Evolutionary conservation across 345 rosid genomes (phyloP), one percentile per base, ranked within the genome.

Genomic region (Diplotaxis tenuifolia): DNA sequence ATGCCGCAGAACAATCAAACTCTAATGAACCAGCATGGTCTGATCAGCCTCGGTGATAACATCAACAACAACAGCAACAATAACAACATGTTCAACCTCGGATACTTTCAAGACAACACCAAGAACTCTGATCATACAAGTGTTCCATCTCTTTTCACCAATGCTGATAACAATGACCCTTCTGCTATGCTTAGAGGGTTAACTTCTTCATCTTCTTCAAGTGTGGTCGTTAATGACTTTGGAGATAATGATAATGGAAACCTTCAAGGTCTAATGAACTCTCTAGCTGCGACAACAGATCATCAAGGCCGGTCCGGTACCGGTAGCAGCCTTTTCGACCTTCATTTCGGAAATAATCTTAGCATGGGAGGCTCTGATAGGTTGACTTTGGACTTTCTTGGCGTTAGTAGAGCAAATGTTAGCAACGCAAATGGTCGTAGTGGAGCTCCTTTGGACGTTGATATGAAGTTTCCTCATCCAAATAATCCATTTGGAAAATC

Each of bases 351-450:
- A 3, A 56, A 32, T 57, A 67, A 57, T 47, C 25, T 68, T 62
- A 72, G 32, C 57, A 68, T 68, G 67, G 80, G 72, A 52, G 69
- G 73, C 32, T 66, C 92, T 16, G 87, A 87, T 65, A 81, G 88
- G 65, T 68, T 87, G 80, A 89, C 95, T 3, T 72, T 88, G 68
- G 95, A 89, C 70, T 89, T 89, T 72, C 92, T 89, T 40, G 92
- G 95, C 0, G 95, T 89, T 21, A 90, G 88, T 60, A 87, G 85
- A 32, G 80, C 80, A 38, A 78, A 78, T 61, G 81, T 83, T 72
- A 83, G 80, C 70, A 64, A 64, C 58, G 69, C 75, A 9, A 71
- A 79, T 70, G 70, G 75, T 19, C 74, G 75, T 62, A 40, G 75
- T 64, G 71, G 63, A n/a, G 12, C 71, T 70, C 67, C 80, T 14